Conservation (phyloP, 2,329 filamentous ascomycete genomes). For the Bipolaris oryzae region DNA sequence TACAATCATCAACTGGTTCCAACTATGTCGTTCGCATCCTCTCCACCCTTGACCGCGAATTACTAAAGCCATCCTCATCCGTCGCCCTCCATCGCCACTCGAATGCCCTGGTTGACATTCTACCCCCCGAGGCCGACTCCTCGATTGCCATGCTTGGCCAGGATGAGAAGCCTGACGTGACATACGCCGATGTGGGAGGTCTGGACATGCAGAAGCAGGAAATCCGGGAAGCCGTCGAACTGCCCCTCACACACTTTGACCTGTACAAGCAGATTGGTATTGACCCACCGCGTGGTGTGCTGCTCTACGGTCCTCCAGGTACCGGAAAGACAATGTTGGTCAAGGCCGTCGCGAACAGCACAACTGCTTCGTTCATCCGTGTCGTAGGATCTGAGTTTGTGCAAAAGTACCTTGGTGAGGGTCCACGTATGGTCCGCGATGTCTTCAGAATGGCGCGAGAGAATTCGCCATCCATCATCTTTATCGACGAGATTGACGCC, state of each 20-base stretch:
- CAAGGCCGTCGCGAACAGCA: conserved; percentile 98
- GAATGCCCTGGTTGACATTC: conserved; percentile 96
- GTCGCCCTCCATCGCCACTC: conserved; percentile 98
- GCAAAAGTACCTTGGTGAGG: conserved; percentile 97
- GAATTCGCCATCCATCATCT: conserved; percentile 98
- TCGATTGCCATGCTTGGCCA: conserved; percentile 97
- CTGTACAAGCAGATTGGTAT: conserved; percentile 99
- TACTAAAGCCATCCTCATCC: conserved; percentile 96
- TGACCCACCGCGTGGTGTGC: conserved; percentile 92
- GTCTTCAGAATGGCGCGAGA: conserved; percentile 99
- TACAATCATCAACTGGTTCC: conserved; percentile 96
- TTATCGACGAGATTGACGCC: conserved; percentile 51
- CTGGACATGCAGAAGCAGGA: conserved; percentile 99
- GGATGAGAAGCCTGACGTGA: conserved; percentile 97
- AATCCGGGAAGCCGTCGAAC: conserved; percentile 95
- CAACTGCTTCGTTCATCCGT: conserved; percentile 96
- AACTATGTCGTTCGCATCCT: conserved; percentile 99
- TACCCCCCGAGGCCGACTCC: conserved; percentile 97
- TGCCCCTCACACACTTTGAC: conserved; percentile 96
- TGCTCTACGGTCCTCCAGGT: conserved; percentile 94
- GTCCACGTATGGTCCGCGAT: conserved; percentile 97
- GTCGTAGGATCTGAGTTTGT: conserved; percentile 98
- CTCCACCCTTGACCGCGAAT: conserved; percentile 96
- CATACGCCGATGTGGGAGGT: conserved; percentile 96
- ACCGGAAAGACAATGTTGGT: conserved; percentile 98